Evolutionary conservation across 225 moss, liverwort and hornwort species (phyloP), one percentile per base, ranked within the genome.

Genomic region (Antitrichia curtipendula): DNA sequence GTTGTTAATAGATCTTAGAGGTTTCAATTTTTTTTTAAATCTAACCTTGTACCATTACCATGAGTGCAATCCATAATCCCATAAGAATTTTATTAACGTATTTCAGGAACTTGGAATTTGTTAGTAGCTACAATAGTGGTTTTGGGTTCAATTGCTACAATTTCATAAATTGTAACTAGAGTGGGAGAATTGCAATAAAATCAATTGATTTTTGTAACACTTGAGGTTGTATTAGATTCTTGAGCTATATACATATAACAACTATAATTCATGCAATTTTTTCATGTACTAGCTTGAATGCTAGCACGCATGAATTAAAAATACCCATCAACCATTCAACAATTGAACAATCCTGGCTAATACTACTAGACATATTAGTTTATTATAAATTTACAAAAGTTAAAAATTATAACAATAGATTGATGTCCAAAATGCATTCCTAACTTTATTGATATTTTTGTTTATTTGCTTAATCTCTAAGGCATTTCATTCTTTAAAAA

Each of bases 321-420:
- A n/a, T n/a, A n/a, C 0, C 20, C 11, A n/a, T n/a, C 11, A 11
- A n/a, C 2, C 0, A 0, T 21, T 66, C n/a, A 66, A 66, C 4
- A 66, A n/a, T 21, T n/a, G 21, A 12, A 1, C 18, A 18, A 2
- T 34, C 34, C 34, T 11, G 11, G 36, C 9, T 0, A 2, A 31
- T 18, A 34, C 5, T 5, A 34, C 18, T 34, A 1, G 9, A 32
- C 9, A 17, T 65, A 20, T 6, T 2, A 20, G 5, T 36, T 0
- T 20, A 2, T 2, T 65, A 36, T 36, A 5, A 19, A 65, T 65
- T 65, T 65, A 3, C 5, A 34, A 64, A 64, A 64, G 64, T 6
- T 64, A 2, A 64, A 65, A 36, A 2, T 65, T 11, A 36, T 65
- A 36, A 19, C 6, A 36, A 36, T 64, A 36, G 6, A 36, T 36